Evolutionary conservation across 306 rosid species (phyloP), one percentile per base, ranked within the genome.

Genomic region (Cicer chorassanicum): DNA sequence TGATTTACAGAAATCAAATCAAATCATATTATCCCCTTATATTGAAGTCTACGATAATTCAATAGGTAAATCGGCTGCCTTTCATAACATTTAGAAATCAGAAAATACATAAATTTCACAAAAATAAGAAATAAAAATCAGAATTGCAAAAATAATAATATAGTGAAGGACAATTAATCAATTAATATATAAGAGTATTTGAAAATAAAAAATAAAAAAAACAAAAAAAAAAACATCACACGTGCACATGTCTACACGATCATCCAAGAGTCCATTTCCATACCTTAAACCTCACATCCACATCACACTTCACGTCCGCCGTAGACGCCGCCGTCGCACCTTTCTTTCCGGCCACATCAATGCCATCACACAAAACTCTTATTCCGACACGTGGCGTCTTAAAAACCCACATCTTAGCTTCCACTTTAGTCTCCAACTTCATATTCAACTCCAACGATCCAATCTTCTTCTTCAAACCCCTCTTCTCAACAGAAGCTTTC

Each of bases 251-350:
- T 49, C 39, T 57, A 48, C 74, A 57, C 15, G 5, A n/a, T 63
- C 71, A 69, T 29, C 87, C 95, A 64, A 94, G 21, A 5, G 97
- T 91, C 99, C 97, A 94, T 82, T 92, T 94, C 99, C 99, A 94
- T 78, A 94, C 87, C 95, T 92, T 94, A 70, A 94, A 43, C 79
- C 93, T 84, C 8, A 84, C 73, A 44, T 92, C 88, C 15, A 94
- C 97, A 64, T 80, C 63, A 61, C 99, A 93, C 80, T 78, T 79
- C 2, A 88, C 83, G 11, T 80, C 73, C 0, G 87, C 40, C 7
- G 90, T 83, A 1, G 86, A 53, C 8, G 87, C 97, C 8, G 91
- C 93, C 51, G 84, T 82, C 70, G 86, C 90, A 40, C 88, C 78
- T 45, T 87, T 84, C 66, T 87, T 84, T 0, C 89, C 93, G 12